phyloP scores from a whole-genome alignment of 1,139 yeast genomes.

The Lodderomyces beijingensis region DNA sequence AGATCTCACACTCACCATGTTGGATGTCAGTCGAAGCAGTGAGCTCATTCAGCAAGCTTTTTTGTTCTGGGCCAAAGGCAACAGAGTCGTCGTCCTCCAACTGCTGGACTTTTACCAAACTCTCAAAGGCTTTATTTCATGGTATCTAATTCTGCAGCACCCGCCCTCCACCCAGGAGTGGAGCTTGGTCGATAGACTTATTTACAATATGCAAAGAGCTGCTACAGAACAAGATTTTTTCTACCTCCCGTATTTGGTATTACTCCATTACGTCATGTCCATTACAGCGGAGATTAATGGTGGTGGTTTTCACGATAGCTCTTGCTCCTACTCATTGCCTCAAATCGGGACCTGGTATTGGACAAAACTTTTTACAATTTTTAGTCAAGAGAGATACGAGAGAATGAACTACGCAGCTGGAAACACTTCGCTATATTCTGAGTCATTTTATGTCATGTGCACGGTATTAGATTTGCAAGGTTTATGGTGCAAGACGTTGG shows the following conservation, averaged over 20 bases:
- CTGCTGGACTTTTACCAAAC: slow-evolving; percentile 15
- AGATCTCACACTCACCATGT: slow-evolving; percentile 22
- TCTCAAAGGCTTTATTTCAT: slow-evolving; percentile 23
- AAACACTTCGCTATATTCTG: slow-evolving; percentile 8
- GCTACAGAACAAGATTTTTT: slow-evolving; percentile 5
- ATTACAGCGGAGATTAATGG: slow-evolving; percentile 8
- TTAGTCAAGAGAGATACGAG: slow-evolving; percentile 9
- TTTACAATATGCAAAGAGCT: slow-evolving; percentile 2
- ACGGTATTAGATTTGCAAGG: slow-evolving; percentile 6
- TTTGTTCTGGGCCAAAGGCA: not conserved
- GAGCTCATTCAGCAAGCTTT: not conserved
- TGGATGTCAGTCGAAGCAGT: slow-evolving; percentile 20
- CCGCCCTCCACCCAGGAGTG: slow-evolving; percentile 18
- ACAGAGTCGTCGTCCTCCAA: not conserved
- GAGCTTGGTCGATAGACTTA: slow-evolving; percentile 11
- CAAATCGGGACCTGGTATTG: slow-evolving; percentile 9
- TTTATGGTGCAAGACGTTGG: slow-evolving; percentile 5
- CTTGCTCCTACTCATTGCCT: not conserved
- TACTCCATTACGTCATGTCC: slow-evolving; percentile 18
- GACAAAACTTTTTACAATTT: slow-evolving; percentile 12
- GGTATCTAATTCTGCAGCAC: slow-evolving; percentile 33
- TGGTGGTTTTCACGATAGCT: not conserved
- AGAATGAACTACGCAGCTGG: slow-evolving; percentile 5
- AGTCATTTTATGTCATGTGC: slow-evolving; percentile 12
- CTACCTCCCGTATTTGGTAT: slow-evolving; percentile 21